Evolutionary conservation across 2,329 filamentous ascomycete species (phyloP).

Genomic region (Colletotrichum sp.): DNA sequence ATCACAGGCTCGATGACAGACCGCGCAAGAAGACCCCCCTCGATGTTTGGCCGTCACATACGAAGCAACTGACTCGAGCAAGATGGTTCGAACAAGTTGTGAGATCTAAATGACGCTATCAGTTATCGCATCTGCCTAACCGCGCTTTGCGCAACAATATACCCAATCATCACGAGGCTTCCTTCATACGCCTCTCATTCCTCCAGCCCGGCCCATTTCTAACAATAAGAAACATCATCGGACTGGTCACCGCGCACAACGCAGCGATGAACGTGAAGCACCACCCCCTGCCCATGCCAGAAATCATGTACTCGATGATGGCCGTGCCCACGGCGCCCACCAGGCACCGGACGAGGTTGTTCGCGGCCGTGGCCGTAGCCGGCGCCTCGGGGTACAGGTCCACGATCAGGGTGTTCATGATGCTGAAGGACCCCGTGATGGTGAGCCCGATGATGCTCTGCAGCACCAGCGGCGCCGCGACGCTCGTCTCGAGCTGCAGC

Average conservation of each 20-base stretch:
- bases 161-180: background rate
- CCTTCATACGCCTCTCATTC: constrained; percentile 49
- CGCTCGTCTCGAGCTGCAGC: constrained; percentile 52
- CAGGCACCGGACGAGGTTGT: constrained; percentile 68
- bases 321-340: constrained; percentile 65
- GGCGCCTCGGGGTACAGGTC: constrained; percentile 67
- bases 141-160: background rate
- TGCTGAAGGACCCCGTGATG: constrained; percentile 66
- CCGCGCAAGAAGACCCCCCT: background rate
- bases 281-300: constrained; percentile 64
- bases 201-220: constrained; percentile 56
- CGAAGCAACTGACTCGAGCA: background rate
- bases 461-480: constrained; percentile 61
- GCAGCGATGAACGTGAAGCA: constrained; percentile 64
- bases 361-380: constrained; percentile 67
- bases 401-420: constrained; percentile 68
- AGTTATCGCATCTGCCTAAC: background rate
- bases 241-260: constrained; percentile 52
- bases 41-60: background rate
- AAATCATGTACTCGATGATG: constrained; percentile 64
- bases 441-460: constrained; percentile 62
- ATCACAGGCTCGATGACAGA: background rate
- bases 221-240: constrained; percentile 54
- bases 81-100: background rate
- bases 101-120: background rate